These are phyloP conservation scores for Evansstolkia leycettana DNA, from an alignment of 495 filamentous ascomycete species.

Conservation along the genomic window DNA sequence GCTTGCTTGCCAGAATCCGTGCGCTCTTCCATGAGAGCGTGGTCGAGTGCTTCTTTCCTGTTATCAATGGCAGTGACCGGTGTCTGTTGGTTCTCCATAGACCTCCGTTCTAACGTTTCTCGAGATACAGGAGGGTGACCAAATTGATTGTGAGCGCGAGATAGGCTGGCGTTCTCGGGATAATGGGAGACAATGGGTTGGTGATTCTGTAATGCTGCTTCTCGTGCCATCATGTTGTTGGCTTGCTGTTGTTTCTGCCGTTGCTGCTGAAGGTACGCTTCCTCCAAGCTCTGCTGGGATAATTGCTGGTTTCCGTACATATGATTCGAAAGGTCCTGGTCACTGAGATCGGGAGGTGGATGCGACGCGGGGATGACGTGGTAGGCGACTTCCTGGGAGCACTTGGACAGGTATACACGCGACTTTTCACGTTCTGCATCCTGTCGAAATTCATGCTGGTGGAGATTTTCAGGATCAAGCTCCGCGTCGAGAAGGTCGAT, in stretches of 20 bases:
- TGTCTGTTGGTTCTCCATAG: slow-evolving; percentile 24
- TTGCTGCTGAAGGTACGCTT: slow-evolving; percentile 37
- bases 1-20: slow-evolving; percentile 43
- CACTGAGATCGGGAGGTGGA: slow-evolving; percentile 31
- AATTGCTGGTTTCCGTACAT: slow-evolving; percentile 34
- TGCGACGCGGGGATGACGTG: slow-evolving; percentile 40
- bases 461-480: slow-evolving; percentile 36
- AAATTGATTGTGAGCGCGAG: slow-evolving; percentile 23
- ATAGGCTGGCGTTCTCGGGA: slow-evolving; percentile 25
- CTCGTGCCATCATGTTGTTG: slow-evolving; percentile 33
- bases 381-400: slow-evolving; percentile 41
- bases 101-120: slow-evolving; percentile 24
- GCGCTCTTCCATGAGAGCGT: slow-evolving; percentile 38
- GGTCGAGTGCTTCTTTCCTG: slow-evolving; percentile 25
- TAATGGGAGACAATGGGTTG: slow-evolving; percentile 33
- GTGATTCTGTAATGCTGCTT: slow-evolving; percentile 33
- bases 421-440: slow-evolving; percentile 41
- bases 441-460: slow-evolving; percentile 44
- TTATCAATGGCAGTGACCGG: slow-evolving; percentile 26
- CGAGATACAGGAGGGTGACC: slow-evolving; percentile 11
- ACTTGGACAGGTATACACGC: slow-evolving; percentile 39
- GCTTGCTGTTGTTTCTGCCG: slow-evolving; percentile 31
- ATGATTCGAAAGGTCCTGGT: slow-evolving; percentile 34
- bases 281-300: slow-evolving; percentile 36
- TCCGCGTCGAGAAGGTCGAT: slow-evolving; percentile 30